A percentile compares a stretch with the other conserved stretches of the same genome.
phyloP scores from a whole-genome alignment of 169 alveolate genomes.

The Eimeria falciformis region DNA sequence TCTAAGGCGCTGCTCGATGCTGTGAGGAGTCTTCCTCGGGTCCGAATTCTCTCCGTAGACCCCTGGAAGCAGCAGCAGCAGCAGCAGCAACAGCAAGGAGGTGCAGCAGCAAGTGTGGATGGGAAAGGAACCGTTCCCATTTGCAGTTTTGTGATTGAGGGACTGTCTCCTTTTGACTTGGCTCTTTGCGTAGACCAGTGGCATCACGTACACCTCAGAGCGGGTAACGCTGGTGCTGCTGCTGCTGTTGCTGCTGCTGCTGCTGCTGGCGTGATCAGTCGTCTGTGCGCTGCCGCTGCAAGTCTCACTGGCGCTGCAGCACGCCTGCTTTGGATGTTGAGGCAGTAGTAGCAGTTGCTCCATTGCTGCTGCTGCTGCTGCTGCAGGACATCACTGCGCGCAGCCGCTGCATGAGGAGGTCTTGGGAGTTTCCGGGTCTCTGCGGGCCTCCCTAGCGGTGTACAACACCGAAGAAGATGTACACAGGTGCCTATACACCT shows the following conservation, averaged over 20 bases:
- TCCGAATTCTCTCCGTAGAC: not conserved
- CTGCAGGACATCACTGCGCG: constrained; percentile 75
- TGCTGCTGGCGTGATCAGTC: not conserved
- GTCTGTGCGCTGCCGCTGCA: not conserved
- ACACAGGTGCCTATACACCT: constrained; percentile 47
- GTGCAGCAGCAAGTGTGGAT: not conserved
- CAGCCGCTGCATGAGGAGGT: constrained; percentile 69
- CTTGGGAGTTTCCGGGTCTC: constrained; percentile 37
- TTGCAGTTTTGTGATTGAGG: not conserved
- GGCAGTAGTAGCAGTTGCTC: not conserved
- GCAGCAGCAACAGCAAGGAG: not conserved
- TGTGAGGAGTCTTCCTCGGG: not conserved
- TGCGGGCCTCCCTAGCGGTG: constrained; percentile 56
- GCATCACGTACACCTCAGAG: not conserved
- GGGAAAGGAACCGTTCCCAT: not conserved
- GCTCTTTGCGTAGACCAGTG: not conserved
- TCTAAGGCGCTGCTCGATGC: not conserved
- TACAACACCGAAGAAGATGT: constrained; percentile 68
- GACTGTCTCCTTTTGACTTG: not conserved
- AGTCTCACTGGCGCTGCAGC: not conserved
- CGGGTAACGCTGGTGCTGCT: not conserved
- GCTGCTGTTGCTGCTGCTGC: constrained; percentile 1
- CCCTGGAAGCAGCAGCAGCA: not conserved
- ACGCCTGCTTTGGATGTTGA: not conserved
- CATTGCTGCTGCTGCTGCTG: not conserved